These are phyloP conservation scores for Thielaviopsis euricoi DNA, from an alignment of 2,329 filamentous ascomycete genomes.

Conservation along the genomic window DNA sequence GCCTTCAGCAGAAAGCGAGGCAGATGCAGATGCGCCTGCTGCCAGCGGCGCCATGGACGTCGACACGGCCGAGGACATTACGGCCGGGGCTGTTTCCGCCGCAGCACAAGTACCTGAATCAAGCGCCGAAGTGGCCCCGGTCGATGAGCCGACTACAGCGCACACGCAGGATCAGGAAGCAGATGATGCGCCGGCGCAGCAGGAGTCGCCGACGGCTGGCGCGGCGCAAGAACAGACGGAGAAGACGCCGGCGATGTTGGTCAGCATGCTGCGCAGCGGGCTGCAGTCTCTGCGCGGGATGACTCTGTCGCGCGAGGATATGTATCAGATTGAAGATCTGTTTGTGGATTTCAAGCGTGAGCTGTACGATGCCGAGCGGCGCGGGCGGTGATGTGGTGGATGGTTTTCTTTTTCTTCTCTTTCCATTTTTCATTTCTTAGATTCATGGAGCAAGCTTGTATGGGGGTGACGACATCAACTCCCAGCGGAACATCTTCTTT, in stretches of 20 bases:
- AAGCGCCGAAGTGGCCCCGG: not conserved
- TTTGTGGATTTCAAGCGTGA: slow-evolving; percentile 64
- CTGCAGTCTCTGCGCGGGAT: slow-evolving; percentile 42
- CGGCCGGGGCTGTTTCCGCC: not conserved
- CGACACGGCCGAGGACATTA: not conserved
- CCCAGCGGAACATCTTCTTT: too few relatives aligned
- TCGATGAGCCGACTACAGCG: not conserved
- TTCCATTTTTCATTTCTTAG: not conserved
- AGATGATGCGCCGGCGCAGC: too few relatives aligned
- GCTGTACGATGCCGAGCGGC: slow-evolving; percentile 52
- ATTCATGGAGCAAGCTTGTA: not conserved
- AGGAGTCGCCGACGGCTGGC: too few relatives aligned
- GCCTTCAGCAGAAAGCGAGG: not conserved
- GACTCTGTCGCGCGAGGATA: slow-evolving; percentile 45
- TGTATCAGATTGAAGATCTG: slow-evolving; percentile 58
- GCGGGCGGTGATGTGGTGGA: slow-evolving; percentile 30
- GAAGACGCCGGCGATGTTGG: slow-evolving; percentile 14
- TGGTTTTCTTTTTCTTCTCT: not conserved
- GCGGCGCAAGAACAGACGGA: not conserved
- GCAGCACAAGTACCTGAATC: not conserved
- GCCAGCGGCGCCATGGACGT: not conserved
- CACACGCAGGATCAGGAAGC: too few relatives aligned
- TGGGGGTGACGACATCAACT: too few relatives aligned
- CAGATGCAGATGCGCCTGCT: too few relatives aligned
- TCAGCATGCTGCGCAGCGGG: slow-evolving; percentile 19